These are phyloP conservation scores for Clavulina sp. DNA, from an alignment of 768 basidiomycete genomes.

Conservation along the genomic window DNA sequence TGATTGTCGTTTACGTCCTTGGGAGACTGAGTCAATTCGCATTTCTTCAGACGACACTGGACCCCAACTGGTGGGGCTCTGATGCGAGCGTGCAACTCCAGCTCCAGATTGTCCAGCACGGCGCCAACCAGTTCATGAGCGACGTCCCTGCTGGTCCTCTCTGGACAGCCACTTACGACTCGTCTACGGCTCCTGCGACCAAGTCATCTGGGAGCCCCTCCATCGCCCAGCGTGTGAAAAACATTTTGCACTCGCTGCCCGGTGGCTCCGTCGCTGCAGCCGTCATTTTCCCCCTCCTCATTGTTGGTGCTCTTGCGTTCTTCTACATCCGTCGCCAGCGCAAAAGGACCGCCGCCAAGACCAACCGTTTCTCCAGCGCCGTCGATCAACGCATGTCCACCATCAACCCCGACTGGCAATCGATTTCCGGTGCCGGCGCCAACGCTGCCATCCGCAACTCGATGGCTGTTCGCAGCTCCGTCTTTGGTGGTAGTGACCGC, in stretches of 20 bases:
- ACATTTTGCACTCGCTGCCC: background rate
- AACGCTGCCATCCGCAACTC: constrained; percentile 9
- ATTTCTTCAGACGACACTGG: constrained; percentile 11
- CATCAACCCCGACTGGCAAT: constrained; percentile 11
- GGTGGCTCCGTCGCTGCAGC: constrained; percentile 11
- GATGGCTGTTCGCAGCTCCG: constrained; percentile 5
- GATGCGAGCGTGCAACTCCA: constrained; percentile 19
- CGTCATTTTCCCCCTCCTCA: constrained; percentile 9
- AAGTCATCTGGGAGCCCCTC: constrained; percentile 3
- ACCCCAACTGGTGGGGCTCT: constrained; percentile 23
- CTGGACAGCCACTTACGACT: constrained; percentile 17
- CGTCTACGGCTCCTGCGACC: background rate
- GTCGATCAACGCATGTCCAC: constrained; percentile 13
- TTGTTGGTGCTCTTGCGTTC: constrained; percentile 1
- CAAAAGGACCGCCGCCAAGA: constrained; percentile 9
- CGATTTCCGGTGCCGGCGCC: constrained; percentile 6
- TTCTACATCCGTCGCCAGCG: constrained; percentile 9
- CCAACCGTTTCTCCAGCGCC: constrained; percentile 8
- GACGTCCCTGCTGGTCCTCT: constrained; percentile 18
- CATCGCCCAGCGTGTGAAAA: constrained; percentile 2
- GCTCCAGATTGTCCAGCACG: constrained; percentile 17
- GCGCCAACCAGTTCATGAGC: constrained; percentile 14
- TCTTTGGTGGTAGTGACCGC: constrained; percentile 1
- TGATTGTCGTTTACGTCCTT: background rate
- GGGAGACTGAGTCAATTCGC: background rate